These are phyloP conservation scores for Nicotiana undulata DNA, from an alignment of 257 asterid genomes.

Conservation along the genomic window DNA sequence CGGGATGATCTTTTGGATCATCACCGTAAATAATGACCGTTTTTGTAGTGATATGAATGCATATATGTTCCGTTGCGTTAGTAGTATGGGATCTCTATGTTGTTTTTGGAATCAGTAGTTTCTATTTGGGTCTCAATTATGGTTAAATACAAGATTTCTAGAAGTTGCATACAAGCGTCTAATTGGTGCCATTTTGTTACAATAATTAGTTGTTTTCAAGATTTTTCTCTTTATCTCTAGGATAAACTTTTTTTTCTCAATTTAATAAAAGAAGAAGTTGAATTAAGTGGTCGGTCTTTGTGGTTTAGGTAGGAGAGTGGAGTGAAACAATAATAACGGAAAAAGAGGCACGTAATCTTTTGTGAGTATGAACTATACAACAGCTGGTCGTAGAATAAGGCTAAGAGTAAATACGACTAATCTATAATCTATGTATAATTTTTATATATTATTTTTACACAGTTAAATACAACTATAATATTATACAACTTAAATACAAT, in stretches of 20 bases:
- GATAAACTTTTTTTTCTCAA: background rate
- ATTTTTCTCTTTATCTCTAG: background rate
- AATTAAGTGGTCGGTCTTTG: background rate
- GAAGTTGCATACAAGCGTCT: background rate
- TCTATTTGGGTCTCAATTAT: background rate
- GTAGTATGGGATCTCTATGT: background rate
- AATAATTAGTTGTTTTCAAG: no score
- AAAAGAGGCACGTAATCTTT: background rate
- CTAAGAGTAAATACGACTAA: no score
- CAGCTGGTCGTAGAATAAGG: background rate
- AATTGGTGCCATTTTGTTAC: no score
- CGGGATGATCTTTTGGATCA: no score
- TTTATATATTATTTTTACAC: no score
- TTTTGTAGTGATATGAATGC: background rate
- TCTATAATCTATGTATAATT: no score
- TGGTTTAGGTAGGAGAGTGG: background rate
- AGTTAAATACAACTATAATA: no score
- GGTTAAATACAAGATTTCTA: background rate
- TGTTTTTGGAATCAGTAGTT: background rate
- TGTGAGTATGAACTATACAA: background rate
- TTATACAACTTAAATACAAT: no score
- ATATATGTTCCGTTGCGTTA: background rate
- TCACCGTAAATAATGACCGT: no score
- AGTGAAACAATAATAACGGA: background rate
- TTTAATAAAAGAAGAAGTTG: background rate